Evolutionary conservation across 371 early-diverging fungal species (phyloP), one percentile per base, ranked within the genome.

Genomic region (Circinella umbellata): DNA sequence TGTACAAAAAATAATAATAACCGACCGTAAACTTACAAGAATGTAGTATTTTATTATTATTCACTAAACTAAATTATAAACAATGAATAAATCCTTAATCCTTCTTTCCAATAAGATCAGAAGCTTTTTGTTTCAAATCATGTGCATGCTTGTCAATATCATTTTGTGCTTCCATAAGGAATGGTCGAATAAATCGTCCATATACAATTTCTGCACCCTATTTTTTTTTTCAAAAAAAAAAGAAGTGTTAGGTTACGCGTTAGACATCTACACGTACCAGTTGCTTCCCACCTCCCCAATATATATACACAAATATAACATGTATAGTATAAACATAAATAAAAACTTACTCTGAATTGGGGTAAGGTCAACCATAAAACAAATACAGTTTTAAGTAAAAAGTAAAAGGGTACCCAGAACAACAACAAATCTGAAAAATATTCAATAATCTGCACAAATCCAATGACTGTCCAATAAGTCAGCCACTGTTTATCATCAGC

Each of bases 401-500:
- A 97, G 88, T 96, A 98, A 80, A 98, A 93, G 63, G 96, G 95
- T 75, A 95, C 76, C 96, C 96, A 97, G 86, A 90, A 92, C 64
- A 94, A 80, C 27, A 97, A 65, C 64, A 91, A 65, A 66, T 94
- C 94, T 61, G 90, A 85, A 77, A 96, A 96, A 85, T 92, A 96
- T 85, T 96, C 97, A 66, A 90, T 55, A 53, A 93, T 82, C 70
- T 92, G 92, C 55, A 94, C 78, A 80, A 94, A 88, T 49, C 93
- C 96, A 81, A 92, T 94, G 20, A 98, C 95, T 27, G 88, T 89
- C 95, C 92, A 92, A 77, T 92, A 92, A 38, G 90, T 89, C 68
- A 91, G 79, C 97, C 97, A 97, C 78, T 96, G 96, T 49, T 82
- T 91, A 76, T 96, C 97, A 80, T 96, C 96, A 15, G 87, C 87